phyloP scores from a whole-genome alignment of 23 red algal genomes.

The Agarophyton chilense region DNA sequence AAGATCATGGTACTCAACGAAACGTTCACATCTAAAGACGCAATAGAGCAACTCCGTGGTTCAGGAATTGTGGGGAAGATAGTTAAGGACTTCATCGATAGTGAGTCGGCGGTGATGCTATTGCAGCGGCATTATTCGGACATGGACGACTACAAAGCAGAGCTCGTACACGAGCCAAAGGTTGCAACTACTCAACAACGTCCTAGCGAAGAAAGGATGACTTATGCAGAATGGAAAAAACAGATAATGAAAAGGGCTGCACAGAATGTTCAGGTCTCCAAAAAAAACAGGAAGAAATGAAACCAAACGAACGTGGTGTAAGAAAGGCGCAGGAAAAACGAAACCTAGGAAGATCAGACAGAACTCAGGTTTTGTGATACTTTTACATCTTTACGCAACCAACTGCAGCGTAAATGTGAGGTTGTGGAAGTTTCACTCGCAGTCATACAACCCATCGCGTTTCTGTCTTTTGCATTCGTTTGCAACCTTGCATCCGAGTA shows the following conservation, averaged over 20 bases:
- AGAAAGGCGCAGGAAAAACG: too few relatives aligned
- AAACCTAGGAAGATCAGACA: too few relatives aligned
- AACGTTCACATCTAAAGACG: constrained; percentile 44
- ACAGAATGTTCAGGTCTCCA: not conserved
- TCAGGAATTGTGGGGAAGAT: not conserved
- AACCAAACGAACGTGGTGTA: not conserved
- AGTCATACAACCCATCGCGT: too few relatives aligned
- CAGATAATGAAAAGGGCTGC: constrained; percentile 53
- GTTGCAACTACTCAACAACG: not conserved
- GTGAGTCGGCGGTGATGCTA: constrained; percentile 49
- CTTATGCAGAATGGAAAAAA: constrained; percentile 59
- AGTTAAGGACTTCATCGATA: constrained; percentile 14
- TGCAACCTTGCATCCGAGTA: too few relatives aligned
- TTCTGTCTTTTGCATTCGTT: too few relatives aligned
- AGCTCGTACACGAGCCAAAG: not conserved
- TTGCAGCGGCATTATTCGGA: constrained; percentile 44
- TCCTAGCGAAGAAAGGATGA: not conserved
- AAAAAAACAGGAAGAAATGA: not conserved
- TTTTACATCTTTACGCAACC: too few relatives aligned
- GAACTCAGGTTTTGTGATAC: too few relatives aligned
- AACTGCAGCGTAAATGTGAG: too few relatives aligned
- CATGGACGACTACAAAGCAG: constrained; percentile 15
- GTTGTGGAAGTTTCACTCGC: too few relatives aligned
- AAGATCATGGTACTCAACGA: constrained; percentile 49
- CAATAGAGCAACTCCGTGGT: constrained; percentile 12